Evolutionary conservation across 1,284 basidiomycete genomes (phyloP), one percentile per base, ranked within the genome.

Genomic region (Pseudozyma sp.): DNA sequence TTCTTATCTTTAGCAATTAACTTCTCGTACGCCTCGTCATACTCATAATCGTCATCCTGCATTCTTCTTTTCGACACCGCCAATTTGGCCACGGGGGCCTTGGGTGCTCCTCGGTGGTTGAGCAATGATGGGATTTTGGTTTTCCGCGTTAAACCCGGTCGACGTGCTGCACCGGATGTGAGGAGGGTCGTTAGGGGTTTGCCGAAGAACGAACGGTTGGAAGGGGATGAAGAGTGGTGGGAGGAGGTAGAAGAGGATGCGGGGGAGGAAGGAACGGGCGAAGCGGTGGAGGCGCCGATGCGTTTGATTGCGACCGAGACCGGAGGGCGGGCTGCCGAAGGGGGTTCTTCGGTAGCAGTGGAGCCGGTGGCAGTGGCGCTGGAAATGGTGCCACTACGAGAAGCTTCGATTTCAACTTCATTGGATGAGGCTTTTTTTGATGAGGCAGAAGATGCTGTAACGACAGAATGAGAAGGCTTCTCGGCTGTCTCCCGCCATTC

Each of bases 1-100:
- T 47, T 47, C 61, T 63, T 56, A 6, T 52, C 40, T 36, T 70
- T 70, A 1, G 67, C 73, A 52, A 76, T 61, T 25, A 76, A 13
- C 35, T 64, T 64, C 34, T 76, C 73, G 56, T 76, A 76, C 14
- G 50, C 69, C 14, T 64, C 45, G 47, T 76, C 73, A 36, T 66
- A 76, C 56, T 71, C 73, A 19, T 76, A 76, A 38, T 76, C 73
- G 52, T 76, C 73, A 49, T 76, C 73, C 56, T 71, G 64, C 51
- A 68, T 57, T 40, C 60, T 50, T 1, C 69, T 50, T 21, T 76
- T 76, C 16, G 54, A 61, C 10, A 52, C 56, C 0, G 59, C 59
- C 6, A 71, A 50, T 25, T 66, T 31, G 0, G 57, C 39, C 2
- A 57, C 65, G 0, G 69, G 60, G 5, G 73, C 58, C 11, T 71